Evolutionary conservation across 2,329 filamentous ascomycete species (phyloP).

Genomic region (Alternaria burnsii): DNA sequence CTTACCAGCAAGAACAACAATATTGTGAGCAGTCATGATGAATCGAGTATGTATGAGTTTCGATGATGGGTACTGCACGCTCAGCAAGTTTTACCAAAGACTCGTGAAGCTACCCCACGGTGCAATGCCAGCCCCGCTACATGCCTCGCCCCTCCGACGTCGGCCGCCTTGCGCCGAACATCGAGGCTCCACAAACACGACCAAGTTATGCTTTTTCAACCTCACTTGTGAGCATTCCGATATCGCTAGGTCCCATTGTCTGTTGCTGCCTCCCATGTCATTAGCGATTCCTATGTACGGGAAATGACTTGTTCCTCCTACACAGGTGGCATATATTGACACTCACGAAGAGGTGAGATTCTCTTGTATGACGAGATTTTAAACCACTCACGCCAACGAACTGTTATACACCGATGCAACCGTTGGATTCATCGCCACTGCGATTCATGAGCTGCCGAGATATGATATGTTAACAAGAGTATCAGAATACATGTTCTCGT

Average conservation of each 20-base stretch:
- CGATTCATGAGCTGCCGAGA: no score
- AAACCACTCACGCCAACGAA: no score
- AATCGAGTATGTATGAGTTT: background rate
- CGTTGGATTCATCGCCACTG: no score
- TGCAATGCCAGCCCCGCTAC: conserved; percentile 10
- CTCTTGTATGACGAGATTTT: no score
- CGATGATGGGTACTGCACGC: background rate
- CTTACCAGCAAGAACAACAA: conserved; percentile 54
- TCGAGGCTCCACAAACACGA: background rate
- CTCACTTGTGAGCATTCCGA: conserved; percentile 1
- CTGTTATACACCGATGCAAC: no score
- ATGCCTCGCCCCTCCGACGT: conserved; percentile 14
- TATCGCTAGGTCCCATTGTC: background rate
- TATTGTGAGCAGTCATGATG: conserved; percentile 52
- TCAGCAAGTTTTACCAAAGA: conserved; percentile 8
- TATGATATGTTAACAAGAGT: background rate
- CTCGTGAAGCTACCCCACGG: conserved; percentile 16
- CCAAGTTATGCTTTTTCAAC: background rate
- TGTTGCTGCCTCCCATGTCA: background rate
- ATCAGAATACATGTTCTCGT: background rate
- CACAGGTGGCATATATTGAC: no score
- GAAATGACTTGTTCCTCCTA: background rate
- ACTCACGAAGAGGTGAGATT: no score
- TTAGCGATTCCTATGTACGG: background rate
- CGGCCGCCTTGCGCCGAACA: conserved; percentile 9